Percentiles rank a stretch among this genome's conserved stretches.
These are phyloP conservation scores for Ascosphaera aggregata DNA, from an alignment of 2,329 filamentous ascomycete genomes.

Conservation along the genomic window DNA sequence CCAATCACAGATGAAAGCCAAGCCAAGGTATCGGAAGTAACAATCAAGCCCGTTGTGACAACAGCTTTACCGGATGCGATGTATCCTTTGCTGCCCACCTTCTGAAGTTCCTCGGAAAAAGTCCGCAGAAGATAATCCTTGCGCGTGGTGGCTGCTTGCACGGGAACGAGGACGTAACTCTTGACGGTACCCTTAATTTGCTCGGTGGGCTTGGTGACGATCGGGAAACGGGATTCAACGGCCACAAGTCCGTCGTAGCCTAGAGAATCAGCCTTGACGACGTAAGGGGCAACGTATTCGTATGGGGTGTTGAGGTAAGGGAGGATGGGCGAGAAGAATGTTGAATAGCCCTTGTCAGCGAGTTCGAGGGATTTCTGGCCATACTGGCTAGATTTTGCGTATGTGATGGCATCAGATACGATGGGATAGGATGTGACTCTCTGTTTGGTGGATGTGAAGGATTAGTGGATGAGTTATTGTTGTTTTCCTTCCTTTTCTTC, in stretches of 20 bases:
- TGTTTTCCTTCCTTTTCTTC: slow-evolving; percentile 2
- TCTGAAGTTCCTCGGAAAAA: slow-evolving; percentile 23
- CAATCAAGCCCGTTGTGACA: slow-evolving; percentile 41
- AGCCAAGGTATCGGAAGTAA: slow-evolving; percentile 39
- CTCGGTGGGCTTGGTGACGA: slow-evolving; percentile 50
- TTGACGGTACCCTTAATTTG: slow-evolving; percentile 44
- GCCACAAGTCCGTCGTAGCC: slow-evolving; percentile 47
- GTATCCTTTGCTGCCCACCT: slow-evolving; percentile 30
- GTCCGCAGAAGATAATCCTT: slow-evolving; percentile 21
- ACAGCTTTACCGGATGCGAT: slow-evolving; percentile 48
- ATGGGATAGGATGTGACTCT: slow-evolving; percentile 70
- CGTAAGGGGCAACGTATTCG: slow-evolving; percentile 62
- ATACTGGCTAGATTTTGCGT: slow-evolving; percentile 60
- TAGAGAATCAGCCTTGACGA: slow-evolving; percentile 56
- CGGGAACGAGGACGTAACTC: slow-evolving; percentile 36
- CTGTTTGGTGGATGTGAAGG: slow-evolving; percentile 26
- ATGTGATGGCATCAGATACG: slow-evolving; percentile 52
- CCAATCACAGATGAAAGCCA: slow-evolving; percentile 21
- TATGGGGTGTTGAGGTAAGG: slow-evolving; percentile 61
- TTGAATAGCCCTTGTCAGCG: slow-evolving; percentile 50
- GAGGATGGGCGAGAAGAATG: slow-evolving; percentile 52
- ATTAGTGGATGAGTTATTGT: neutral
- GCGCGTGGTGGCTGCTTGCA: slow-evolving; percentile 37
- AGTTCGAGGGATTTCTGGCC: slow-evolving; percentile 63
- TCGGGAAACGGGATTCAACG: slow-evolving; percentile 47